Conservation (phyloP, 371 early-diverging fungal species). For the Circinella umbellata region DNA sequence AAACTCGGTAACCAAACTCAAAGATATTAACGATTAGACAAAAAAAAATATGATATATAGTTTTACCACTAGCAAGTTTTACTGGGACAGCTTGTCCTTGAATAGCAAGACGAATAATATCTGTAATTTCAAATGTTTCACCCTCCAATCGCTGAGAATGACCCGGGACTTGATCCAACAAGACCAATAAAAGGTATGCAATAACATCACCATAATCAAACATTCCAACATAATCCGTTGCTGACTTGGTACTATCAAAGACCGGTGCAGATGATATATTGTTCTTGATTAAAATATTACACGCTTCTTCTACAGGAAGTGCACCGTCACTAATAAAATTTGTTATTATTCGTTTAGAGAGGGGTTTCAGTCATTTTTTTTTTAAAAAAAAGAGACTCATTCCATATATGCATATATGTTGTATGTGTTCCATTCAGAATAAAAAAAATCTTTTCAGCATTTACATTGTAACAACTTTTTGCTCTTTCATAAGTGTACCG, state of each 20-base stretch:
- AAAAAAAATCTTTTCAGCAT: background rate
- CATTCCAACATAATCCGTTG: conserved; percentile 73
- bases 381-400: no score
- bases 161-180: conserved; percentile 26
- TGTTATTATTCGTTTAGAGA: no score
- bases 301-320: conserved; percentile 55
- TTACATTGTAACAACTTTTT: conserved; percentile 64
- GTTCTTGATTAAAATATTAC: conserved; percentile 44
- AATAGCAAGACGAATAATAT: conserved; percentile 61
- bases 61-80: conserved; percentile 61
- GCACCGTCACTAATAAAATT: conserved; percentile 36
- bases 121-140: conserved; percentile 58
- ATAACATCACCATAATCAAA: conserved; percentile 85
- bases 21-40: no score
- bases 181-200: conserved; percentile 46
- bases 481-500: conserved; percentile 52
- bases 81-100: conserved; percentile 66
- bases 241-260: conserved; percentile 54
- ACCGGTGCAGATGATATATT: conserved; percentile 79
- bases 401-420: no score
- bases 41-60: no score
- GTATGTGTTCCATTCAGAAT: no score
- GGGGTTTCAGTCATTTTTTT: no score
- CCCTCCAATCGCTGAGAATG: conserved; percentile 23
- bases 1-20: no score